phyloP scores from a whole-genome alignment of 805 yeast species.

The Teunomyces funiuensis region DNA sequence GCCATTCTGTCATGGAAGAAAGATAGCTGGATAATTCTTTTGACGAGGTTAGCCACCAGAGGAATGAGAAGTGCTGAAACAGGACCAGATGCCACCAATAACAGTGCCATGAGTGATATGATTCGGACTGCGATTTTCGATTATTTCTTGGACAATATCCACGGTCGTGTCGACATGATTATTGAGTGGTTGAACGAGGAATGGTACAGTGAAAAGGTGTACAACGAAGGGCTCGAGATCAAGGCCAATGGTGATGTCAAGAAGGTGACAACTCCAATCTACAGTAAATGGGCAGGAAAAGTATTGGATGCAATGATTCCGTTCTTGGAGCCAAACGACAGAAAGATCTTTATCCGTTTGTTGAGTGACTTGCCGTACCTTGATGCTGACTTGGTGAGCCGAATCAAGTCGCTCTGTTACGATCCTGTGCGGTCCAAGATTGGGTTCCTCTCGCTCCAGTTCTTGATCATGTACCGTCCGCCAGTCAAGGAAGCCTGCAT shows the following conservation, averaged over 20 bases:
- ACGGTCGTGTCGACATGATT: slow-evolving; percentile 66
- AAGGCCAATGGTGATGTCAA: slow-evolving; percentile 13
- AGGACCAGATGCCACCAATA: slow-evolving; percentile 23
- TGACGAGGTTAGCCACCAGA: slow-evolving; percentile 78
- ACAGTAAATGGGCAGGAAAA: slow-evolving; percentile 67
- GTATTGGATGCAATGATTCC: slow-evolving; percentile 81
- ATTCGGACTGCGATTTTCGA: slow-evolving; percentile 71
- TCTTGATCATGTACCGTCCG: slow-evolving; percentile 85
- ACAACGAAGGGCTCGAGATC: slow-evolving; percentile 28
- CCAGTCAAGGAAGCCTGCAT: slow-evolving; percentile 66
- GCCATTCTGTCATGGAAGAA: slow-evolving; percentile 53
- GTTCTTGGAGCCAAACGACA: slow-evolving; percentile 76
- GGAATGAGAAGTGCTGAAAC: slow-evolving; percentile 50
- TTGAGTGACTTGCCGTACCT: slow-evolving; percentile 85
- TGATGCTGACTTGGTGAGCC: slow-evolving; percentile 57
- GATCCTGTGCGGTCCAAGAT: slow-evolving; percentile 82
- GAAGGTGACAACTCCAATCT: slow-evolving; percentile 23
- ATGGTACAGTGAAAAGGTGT: slow-evolving; percentile 67
- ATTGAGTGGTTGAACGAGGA: slow-evolving; percentile 96
- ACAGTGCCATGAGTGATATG: slow-evolving; percentile 51
- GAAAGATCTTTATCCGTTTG: slow-evolving; percentile 76
- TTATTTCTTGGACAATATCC: slow-evolving; percentile 72
- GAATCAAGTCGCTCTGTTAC: slow-evolving; percentile 69
- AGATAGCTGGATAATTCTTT: slow-evolving; percentile 73
- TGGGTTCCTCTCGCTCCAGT: slow-evolving; percentile 82